Evolutionary conservation across 208 protist species (phyloP).

Genomic region (Trypanosoma vivax): DNA sequence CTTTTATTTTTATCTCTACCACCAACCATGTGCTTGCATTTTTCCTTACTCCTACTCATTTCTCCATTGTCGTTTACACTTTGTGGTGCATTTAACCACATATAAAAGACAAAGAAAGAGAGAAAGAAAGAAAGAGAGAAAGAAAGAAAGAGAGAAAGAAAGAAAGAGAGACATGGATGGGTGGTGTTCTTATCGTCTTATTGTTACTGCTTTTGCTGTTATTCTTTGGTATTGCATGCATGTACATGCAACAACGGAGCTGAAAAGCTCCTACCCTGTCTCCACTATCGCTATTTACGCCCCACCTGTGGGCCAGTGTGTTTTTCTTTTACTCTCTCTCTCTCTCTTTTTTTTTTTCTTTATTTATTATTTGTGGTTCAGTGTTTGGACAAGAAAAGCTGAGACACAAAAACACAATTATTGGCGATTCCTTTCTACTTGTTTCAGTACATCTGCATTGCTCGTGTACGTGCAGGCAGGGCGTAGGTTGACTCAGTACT

Average conservation of each 20-base stretch:
- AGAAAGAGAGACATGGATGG: not conserved
- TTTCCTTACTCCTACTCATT: not conserved
- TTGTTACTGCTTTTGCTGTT: slow-evolving; percentile 6
- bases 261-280: too few species aligned
- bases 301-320: slow-evolving; percentile 1
- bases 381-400: too few species aligned
- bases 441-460: too few species aligned
- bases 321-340: slow-evolving; percentile 11
- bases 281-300: not conserved
- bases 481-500: too few species aligned
- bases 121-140: not conserved
- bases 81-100: not conserved
- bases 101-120: not conserved
- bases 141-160: not conserved
- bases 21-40: slow-evolving; percentile 1
- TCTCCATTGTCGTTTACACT: slow-evolving; percentile 2
- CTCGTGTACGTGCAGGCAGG: too few species aligned
- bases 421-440: too few species aligned
- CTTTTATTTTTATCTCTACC: slow-evolving; percentile 9
- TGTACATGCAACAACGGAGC: too few species aligned
- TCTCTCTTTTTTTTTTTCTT: slow-evolving; percentile 5
- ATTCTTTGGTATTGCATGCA: not conserved
- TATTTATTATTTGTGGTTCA: slow-evolving; percentile 11
- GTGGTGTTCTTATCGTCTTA: not conserved
- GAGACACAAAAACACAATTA: too few species aligned